Percentiles rank a stretch among this genome's conserved stretches.
phyloP scores from a whole-genome alignment of 257 asterid genomes.

The Ilex aquifolium region DNA sequence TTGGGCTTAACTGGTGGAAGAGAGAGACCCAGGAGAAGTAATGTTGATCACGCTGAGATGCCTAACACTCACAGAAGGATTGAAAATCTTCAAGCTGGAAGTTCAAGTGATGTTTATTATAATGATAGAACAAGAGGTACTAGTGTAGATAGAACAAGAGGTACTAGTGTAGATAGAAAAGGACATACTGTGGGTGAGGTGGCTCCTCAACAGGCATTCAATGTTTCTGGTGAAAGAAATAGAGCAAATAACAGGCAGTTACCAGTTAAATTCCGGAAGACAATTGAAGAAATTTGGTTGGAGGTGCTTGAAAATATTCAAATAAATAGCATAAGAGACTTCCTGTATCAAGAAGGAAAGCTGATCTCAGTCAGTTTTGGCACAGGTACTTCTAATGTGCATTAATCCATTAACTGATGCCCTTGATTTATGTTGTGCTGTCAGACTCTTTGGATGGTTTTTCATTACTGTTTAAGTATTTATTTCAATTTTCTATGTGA shows the following conservation, averaged over 20 bases:
- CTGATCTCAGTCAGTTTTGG: conserved; percentile 70
- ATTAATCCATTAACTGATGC: background rate
- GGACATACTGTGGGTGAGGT: conserved; percentile 24
- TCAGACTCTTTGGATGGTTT: background rate
- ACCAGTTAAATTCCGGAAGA: conserved; percentile 26
- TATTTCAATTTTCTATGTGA: background rate
- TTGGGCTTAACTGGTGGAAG: conserved; percentile 27
- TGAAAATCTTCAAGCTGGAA: conserved; percentile 39
- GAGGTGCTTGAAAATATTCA: conserved; percentile 67
- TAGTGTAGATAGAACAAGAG: conserved; percentile 23
- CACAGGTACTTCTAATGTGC: conserved; percentile 56
- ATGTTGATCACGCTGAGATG: conserved; percentile 31
- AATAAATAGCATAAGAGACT: conserved; percentile 54
- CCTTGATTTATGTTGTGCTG: background rate
- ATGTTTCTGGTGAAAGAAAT: conserved; percentile 27
- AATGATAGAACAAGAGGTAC: conserved; percentile 27
- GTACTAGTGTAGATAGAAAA: conserved; percentile 21
- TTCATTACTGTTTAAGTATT: background rate
- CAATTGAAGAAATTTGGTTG: conserved; percentile 72
- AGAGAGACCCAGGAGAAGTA: conserved; percentile 56
- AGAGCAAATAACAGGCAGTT: conserved; percentile 20
- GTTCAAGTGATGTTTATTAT: conserved; percentile 29
- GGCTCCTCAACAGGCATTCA: conserved; percentile 27
- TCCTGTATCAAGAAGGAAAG: conserved; percentile 77
- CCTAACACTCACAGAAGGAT: conserved; percentile 21